Conservation (phyloP, 2,329 filamentous ascomycete species). For the Achaetomium macrosporum region DNA sequence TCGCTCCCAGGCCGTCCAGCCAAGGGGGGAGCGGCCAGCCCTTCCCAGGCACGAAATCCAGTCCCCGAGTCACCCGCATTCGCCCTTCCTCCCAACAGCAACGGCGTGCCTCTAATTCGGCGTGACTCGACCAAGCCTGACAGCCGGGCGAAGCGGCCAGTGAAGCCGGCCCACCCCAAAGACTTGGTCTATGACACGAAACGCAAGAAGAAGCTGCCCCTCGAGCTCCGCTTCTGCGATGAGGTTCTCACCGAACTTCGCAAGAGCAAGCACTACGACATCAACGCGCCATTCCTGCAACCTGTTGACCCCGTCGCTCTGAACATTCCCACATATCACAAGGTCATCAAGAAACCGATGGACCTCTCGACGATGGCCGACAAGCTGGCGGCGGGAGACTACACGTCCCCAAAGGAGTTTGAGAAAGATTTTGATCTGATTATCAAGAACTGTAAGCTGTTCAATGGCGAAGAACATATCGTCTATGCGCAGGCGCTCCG, state of each 20-base stretch:
- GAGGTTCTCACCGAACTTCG: constrained; percentile 72
- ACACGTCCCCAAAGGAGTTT: constrained; percentile 77
- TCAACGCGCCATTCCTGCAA: constrained; percentile 69
- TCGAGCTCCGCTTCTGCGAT: constrained; percentile 86
- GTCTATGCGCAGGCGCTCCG: constrained; percentile 67
- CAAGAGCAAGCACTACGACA: constrained; percentile 61
- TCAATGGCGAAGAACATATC: constrained; percentile 71
- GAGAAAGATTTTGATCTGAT: constrained; percentile 77
- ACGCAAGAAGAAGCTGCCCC: constrained; percentile 84
- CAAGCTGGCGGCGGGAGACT: constrained; percentile 73
- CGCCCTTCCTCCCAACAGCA: constrained; percentile 59
- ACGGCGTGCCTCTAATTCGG: constrained; percentile 75
- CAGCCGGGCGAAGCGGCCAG: constrained; percentile 82
- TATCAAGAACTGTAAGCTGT: constrained; percentile 84
- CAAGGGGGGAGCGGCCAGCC: constrained; percentile 22
- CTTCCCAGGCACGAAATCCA: constrained; percentile 28
- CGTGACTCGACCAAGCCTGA: constrained; percentile 76
- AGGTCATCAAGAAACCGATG: constrained; percentile 95
- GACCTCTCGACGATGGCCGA: constrained; percentile 75
- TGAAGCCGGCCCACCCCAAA: constrained; percentile 83
- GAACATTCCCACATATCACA: constrained; percentile 89
- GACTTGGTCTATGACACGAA: constrained; percentile 82
- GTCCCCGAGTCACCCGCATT: constrained; percentile 45
- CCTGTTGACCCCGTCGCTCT: constrained; percentile 92
- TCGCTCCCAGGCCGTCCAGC: constrained; percentile 29